Conservation (phyloP, 306 rosid species). For the Notholithocarpus densiflorus region DNA sequence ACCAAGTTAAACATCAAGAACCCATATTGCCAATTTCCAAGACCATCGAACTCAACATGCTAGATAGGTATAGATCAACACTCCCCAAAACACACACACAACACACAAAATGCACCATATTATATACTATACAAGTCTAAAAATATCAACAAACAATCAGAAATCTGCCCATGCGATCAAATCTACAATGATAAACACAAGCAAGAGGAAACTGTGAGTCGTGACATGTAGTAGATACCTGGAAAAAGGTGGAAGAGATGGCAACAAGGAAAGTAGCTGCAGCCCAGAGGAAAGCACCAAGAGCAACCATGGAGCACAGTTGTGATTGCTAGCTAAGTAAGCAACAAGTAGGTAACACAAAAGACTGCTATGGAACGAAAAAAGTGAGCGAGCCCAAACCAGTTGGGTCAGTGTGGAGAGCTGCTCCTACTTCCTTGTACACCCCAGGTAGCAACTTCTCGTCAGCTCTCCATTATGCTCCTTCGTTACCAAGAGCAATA, state of each 20-base stretch:
- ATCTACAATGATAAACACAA: background rate
- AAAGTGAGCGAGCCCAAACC: slow-evolving; percentile 69
- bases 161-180: background rate
- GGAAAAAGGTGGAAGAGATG: slow-evolving; percentile 58
- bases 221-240: slow-evolving; percentile 27
- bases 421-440: slow-evolving; percentile 66
- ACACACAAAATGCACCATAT: background rate
- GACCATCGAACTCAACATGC: background rate
- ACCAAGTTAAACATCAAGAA: background rate
- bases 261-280: slow-evolving; percentile 65
- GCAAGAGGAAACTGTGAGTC: background rate
- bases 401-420: slow-evolving; percentile 70
- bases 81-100: background rate
- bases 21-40: background rate
- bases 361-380: slow-evolving; percentile 65
- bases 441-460: slow-evolving; percentile 74
- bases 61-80: background rate
- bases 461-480: slow-evolving; percentile 68
- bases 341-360: slow-evolving; percentile 69
- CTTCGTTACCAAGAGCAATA: slow-evolving; percentile 60
- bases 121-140: background rate
- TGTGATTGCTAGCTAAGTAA: slow-evolving; percentile 64
- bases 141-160: background rate
- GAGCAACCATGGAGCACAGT: slow-evolving; percentile 66
- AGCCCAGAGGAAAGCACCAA: slow-evolving; percentile 73